Evolutionary conservation across 106 monocot species (phyloP), one percentile per base, ranked within the genome.

Genomic region (Acorus calamus): DNA sequence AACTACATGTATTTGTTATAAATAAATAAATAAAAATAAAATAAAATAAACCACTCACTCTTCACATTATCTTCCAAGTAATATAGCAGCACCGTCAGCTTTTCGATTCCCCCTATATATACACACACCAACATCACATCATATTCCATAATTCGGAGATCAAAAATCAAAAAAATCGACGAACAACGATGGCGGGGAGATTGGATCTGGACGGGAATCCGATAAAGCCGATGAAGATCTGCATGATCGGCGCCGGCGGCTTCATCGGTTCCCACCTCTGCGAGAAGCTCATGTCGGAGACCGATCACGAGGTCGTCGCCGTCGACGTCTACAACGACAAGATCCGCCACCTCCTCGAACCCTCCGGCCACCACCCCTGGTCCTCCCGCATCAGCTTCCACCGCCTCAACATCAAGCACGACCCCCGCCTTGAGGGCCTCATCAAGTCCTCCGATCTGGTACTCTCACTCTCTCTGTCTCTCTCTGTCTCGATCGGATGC

Each of bases 261-360:
- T 86, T 86, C 79, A 86, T 86, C 70, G 86, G 86, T 7, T 86
- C 86, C 3, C 86, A 82, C 61, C 74, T 82, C 55, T 86, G 86
- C 68, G 86, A 86, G 79, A 78, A 86, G 76, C 73, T 86, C 11
- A 71, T 86, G 79, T 7, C 55, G 6, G 79, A 86, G 69, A 86
- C 86, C 2, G 73, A 76, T 8, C 86, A 86, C 79, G 74, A 81
- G 14, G 74, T 86, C 7, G 53, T 86, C 3, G 86, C 79, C 1
- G 70, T 86, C 5, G 86, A 86, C 61, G 86, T 86, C 57, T 86
- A 86, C 74, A 71, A 74, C 61, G 86, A 86, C 79, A 86, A 86
- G 81, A 86, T 86, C 62, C 69, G 70, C 6, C 82, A 86, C 67
- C 76, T 86, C 13, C 63, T 82, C 28, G 78, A 76, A 47, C 56